These are phyloP conservation scores for Gymnopilus dilepis DNA, from an alignment of 768 basidiomycete species.

Conservation along the genomic window DNA sequence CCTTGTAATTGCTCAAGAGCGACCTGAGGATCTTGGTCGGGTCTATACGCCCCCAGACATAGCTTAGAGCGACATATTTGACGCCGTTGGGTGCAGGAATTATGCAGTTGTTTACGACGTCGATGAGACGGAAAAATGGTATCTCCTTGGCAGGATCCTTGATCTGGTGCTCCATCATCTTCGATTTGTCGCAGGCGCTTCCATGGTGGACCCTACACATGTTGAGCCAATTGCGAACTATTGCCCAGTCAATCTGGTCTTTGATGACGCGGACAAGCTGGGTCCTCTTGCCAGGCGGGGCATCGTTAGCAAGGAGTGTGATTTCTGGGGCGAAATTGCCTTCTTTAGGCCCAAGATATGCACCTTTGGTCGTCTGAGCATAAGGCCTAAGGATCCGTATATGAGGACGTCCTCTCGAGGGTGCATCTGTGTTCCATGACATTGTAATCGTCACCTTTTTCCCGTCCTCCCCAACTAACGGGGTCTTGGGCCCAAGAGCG, in stretches of 20 bases:
- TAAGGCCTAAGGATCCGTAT: conserved; percentile 1
- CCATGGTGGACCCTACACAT: conserved; percentile 3
- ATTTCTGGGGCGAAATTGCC: background rate
- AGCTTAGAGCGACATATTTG: background rate
- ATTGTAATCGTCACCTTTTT: background rate
- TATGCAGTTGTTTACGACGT: conserved; percentile 1
- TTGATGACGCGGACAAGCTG: background rate
- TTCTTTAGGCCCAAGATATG: too few species aligned
- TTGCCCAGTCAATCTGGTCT: conserved; percentile 5
- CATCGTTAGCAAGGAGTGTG: conserved; percentile 7
- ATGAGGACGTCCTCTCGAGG: background rate
- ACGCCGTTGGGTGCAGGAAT: background rate
- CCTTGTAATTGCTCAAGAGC: background rate
- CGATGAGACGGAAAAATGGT: background rate
- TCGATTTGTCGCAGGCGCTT: background rate
- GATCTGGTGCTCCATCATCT: background rate
- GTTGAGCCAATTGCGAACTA: conserved; percentile 11
- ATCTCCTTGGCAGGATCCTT: background rate
- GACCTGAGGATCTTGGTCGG: background rate
- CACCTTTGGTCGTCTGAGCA: background rate
- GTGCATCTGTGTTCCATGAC: background rate
- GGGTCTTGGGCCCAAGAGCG: conserved; percentile 9
- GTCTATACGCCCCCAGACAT: background rate
- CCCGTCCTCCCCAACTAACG: conserved; percentile 3
- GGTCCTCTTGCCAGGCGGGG: background rate